Percentiles rank a stretch among this genome's conserved stretches.
These are phyloP conservation scores for Choiromyces venosus DNA, from an alignment of 495 filamentous ascomycete species.

Conservation along the genomic window DNA sequence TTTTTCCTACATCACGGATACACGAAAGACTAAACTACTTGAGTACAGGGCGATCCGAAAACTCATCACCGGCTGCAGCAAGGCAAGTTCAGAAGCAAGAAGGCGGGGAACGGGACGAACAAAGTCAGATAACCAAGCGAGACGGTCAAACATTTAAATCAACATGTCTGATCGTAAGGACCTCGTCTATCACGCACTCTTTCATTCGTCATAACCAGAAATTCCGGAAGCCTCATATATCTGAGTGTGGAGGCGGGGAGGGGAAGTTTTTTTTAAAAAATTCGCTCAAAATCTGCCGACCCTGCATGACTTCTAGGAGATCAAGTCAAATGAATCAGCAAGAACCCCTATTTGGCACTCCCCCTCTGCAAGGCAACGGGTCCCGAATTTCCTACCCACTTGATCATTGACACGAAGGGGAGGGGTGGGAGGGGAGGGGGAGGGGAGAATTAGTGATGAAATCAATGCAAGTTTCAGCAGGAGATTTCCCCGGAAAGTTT, in stretches of 20 bases:
- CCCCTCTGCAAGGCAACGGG: background rate
- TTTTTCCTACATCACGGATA: background rate
- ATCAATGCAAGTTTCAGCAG: background rate
- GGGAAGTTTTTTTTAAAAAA: background rate
- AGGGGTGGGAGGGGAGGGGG: background rate
- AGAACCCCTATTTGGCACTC: background rate
- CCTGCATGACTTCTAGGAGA: background rate
- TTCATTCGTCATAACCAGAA: background rate
- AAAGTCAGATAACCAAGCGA: background rate
- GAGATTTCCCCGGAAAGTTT: background rate
- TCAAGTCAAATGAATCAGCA: background rate
- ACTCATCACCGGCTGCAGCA: background rate
- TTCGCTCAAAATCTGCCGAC: conserved; percentile 1
- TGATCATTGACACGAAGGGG: background rate
- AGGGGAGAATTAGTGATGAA: background rate
- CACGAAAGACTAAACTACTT: background rate
- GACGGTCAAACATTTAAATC: background rate
- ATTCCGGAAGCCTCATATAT: background rate
- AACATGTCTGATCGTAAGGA: background rate
- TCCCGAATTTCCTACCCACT: background rate
- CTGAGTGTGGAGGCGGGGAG: background rate
- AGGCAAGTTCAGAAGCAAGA: background rate
- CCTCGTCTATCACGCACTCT: background rate
- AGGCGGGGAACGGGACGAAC: background rate
- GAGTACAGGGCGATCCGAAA: background rate